Evolutionary conservation across 306 rosid species (phyloP), one percentile per base, ranked within the genome.

Genomic region (Geum urbanum): DNA sequence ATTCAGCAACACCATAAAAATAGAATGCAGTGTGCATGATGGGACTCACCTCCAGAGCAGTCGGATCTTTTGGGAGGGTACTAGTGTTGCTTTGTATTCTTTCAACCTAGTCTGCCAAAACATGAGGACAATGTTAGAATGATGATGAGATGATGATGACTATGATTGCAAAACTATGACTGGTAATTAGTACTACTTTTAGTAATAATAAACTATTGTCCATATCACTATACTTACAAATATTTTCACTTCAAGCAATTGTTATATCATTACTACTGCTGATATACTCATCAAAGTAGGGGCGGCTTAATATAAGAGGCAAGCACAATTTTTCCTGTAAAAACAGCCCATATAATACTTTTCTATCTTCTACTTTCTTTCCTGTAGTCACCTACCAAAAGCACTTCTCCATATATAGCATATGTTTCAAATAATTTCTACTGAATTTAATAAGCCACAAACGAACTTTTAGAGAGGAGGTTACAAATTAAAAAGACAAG

Each of bases 11-110:
- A 57, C 72, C 72, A 80, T 20, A 24, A 82, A 70, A 74, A 70
- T 53, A 70, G 50, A 50, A 74, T 45, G 48, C 37, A 8, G 24
- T 15, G 45, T 46, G 53, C 41, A 40, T 5, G 49, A 54, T 48
- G 74, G 37, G 69, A 82, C 97, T 92, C 79, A 92, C 98, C 85
- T 92, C 94, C 59, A 92, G 84, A 59, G 98, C 94, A 69, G 80
- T 75, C 71, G 89, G 83, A 80, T 90, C 97, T 78, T 84, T 86
- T 45, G 98, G 98, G 76, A 84, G 84, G 81, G 60, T 79, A 61
- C 77, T 77, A 47, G 89, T 18, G 79, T 80, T 22, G 77, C 84
- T 80, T 92, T 91, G 50, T 82, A 92, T 75, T 85, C 91, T 85
- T 75, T 75, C 56, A 92, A 91, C 82, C 86, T 81, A 82, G 80